phyloP scores from a whole-genome alignment of 73 alveolate species.

The Breviolum minutum region DNA sequence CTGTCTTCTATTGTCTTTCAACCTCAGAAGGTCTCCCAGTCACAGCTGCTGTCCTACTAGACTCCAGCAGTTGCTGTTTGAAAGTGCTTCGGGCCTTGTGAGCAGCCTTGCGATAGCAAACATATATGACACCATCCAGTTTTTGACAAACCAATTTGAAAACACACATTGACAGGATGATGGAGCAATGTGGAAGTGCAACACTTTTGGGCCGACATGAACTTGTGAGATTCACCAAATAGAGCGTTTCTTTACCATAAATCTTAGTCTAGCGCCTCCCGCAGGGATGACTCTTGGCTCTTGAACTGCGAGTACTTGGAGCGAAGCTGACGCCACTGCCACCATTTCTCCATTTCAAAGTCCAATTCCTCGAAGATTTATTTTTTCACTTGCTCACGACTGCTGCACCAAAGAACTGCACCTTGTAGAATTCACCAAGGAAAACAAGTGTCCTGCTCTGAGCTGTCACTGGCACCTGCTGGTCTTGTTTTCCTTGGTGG shows the following conservation, averaged over 20 bases:
- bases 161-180: too few species aligned
- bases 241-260: neutral
- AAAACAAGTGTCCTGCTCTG: neutral
- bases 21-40: neutral
- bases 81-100: slow-evolving; percentile 34
- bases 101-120: slow-evolving; percentile 10
- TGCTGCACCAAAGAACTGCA: too few species aligned
- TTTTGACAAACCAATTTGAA: neutral
- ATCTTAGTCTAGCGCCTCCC: neutral
- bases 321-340: slow-evolving; percentile 93
- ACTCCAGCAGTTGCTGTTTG: slow-evolving; percentile 53
- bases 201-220: too few species aligned
- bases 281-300: slow-evolving; percentile 45
- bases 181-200: too few species aligned
- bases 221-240: too few species aligned
- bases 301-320: slow-evolving; percentile 49
- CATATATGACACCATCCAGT: neutral
- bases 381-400: too few species aligned
- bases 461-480: neutral
- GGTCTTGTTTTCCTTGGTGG: slow-evolving; percentile 14
- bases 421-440: too few species aligned
- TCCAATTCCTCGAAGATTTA: neutral
- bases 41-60: neutral
- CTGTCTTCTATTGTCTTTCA: too few species aligned
- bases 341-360: slow-evolving; percentile 70